Evolutionary conservation across 2,329 filamentous ascomycete genomes (phyloP), one percentile per base, ranked within the genome.

Genomic region (Samsoniella hepiali): DNA sequence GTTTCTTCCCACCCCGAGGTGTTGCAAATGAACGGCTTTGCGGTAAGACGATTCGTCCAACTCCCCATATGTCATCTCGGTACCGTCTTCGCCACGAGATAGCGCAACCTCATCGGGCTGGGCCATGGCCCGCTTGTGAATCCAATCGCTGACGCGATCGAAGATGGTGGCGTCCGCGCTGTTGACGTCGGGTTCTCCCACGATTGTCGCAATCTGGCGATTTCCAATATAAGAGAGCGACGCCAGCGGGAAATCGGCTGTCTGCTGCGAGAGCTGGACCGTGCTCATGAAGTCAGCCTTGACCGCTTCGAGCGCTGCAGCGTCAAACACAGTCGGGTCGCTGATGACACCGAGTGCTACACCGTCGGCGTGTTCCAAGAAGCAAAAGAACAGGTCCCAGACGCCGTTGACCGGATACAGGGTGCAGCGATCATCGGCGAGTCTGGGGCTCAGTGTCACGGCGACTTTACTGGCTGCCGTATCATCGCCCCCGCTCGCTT

Each of bases 331-430:
- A 9, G 31, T 22, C 22, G 57, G 57, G 44, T 59, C 45, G 32
- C 31, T 36, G n/a, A 59, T 59, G 9, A 59, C 57, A 13, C 57
- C 57, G 32, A 59, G 57, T 6, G 44, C 15, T 5, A 59, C 57
- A 11, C 45, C 55, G 13, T 59, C 57, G 3, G 3, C 44, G 11
- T 59, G 45, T 29, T 59, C 57, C 8, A 59, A n/a, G 34, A 59
- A 59, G 57, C 57, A 59, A 17, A 59, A 50, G 45, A 59, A 59
- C 7, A 59, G 45, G n/a, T 59, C 57, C 57, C 57, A 59, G 11
- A 51, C 44, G 31, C 57, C 57, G 8, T 59, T 36, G 42, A 59
- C 57, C 7, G 57, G 57, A 34, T 50, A 59, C 44, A 59, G 27
- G 22, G 44, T 50, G 45, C 57, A 59, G 9, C 57, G 15, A 4